Evolutionary conservation across 1,284 basidiomycete species (phyloP), one percentile per base, ranked within the genome.

Genomic region (Mycena sp.): DNA sequence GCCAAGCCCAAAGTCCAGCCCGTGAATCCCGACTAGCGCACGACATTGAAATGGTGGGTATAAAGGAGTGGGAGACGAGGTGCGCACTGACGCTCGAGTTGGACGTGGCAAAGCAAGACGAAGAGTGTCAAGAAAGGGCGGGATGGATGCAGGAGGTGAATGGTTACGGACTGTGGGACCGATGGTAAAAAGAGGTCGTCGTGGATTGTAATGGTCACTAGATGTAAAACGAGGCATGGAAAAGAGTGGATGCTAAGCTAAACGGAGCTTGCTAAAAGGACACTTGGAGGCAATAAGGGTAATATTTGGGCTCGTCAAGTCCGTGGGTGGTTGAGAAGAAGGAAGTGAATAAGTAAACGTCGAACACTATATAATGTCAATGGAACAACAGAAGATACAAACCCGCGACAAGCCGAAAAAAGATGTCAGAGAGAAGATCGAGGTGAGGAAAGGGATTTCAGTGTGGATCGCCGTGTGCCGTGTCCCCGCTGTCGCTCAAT

Each of bases 401-500:
- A 67, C 65, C 65, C 62, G 62, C 56, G 40, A 46, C 45, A 56
- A 41, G 60, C 53, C 53, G 37, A 62, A n/a, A 51, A 46, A 53
- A 45, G 38, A 55, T 23, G 62, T 44, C 58, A 48, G 51, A 57
- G 19, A 46, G 58, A 63, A 35, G 49, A 37, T 32, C 28, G 54
- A 19, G 49, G 17, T 40, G 17, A 14, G 32, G 46, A 28, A 26
- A 26, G 29, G 5, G 35, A 67, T 68, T 70, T 76, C 71, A 81
- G 72, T 76, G 67, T 66, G 70, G 66, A 67, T 80, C 78, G 74
- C 85, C 83, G 70, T 84, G 83, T 66, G 78, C 76, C 32, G 83
- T 84, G 71, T 84, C 85, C 60, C 81, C 85, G 67, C 80, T 79
- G 64, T 87, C 88, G 72, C 84, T 84, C 61, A 86, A 73, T 64